A percentile compares a stretch with the other conserved stretches of the same genome.
Evolutionary conservation across 176 grass and related monocot genomes (phyloP).

Genomic region (Hordeum marinum): DNA sequence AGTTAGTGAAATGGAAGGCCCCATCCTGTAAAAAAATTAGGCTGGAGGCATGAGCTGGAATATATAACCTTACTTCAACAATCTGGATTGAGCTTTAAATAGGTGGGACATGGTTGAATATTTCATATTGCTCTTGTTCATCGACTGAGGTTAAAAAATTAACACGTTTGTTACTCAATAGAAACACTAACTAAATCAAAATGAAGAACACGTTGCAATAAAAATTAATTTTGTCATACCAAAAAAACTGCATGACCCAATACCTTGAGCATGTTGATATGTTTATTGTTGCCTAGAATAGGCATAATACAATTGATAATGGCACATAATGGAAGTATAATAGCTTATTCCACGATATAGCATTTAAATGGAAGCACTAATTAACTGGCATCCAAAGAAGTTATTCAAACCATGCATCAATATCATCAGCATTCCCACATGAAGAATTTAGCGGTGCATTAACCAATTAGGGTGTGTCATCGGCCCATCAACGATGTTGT

Average conservation of each 20-base stretch:
- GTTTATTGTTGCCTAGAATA: no score
- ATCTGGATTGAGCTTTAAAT: no score
- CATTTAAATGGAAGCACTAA: background rate
- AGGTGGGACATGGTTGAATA: background rate
- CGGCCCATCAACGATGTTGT: no score
- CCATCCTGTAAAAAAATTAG: no score
- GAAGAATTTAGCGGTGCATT: background rate
- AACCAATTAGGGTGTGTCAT: no score
- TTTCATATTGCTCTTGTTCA: background rate
- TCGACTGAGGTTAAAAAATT: background rate
- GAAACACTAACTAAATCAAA: background rate
- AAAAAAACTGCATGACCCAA: background rate
- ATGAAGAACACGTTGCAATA: background rate
- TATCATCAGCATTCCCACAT: background rate
- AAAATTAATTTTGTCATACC: background rate
- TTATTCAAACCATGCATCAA: background rate
- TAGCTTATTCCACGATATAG: no score
- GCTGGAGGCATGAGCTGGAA: no score
- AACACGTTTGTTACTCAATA: background rate
- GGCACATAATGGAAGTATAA: no score
- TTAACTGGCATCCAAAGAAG: background rate
- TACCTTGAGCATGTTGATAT: no score
- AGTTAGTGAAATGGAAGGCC: no score
- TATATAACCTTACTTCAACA: no score
- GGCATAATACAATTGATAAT: no score